Conservation (phyloP, 257 asterid genomes). For the Primulina eburnea region DNA sequence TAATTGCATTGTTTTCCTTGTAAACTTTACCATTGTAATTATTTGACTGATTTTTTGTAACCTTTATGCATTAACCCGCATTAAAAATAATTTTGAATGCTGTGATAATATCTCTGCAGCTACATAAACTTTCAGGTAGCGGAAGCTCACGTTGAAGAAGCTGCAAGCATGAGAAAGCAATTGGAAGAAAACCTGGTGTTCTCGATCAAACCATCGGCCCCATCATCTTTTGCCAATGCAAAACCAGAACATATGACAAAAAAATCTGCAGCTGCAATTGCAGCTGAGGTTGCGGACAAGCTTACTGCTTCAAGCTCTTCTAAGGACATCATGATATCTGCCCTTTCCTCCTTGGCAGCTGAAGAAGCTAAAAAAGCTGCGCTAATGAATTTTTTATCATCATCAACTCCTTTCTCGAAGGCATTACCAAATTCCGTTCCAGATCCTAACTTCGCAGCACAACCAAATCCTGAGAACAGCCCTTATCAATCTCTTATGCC, state of each 20-base stretch:
- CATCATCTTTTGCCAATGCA: constrained; percentile 29
- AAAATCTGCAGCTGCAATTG: constrained; percentile 73
- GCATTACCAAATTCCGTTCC: constrained; percentile 35
- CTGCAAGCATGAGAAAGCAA: constrained; percentile 45
- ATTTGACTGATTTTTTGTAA: not conserved
- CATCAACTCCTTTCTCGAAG: constrained; percentile 41
- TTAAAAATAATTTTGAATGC: constrained; percentile 1
- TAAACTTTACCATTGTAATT: not conserved
- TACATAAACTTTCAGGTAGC: constrained; percentile 60
- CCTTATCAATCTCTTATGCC: constrained; percentile 40
- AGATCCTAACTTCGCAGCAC: constrained; percentile 43
- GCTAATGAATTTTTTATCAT: constrained; percentile 45
- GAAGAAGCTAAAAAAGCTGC: constrained; percentile 79
- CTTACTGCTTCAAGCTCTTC: constrained; percentile 89
- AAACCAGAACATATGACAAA: constrained; percentile 40
- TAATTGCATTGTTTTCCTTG: not conserved
- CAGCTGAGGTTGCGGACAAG: constrained; percentile 87
- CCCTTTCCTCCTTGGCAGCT: constrained; percentile 87
- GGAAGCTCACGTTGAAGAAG: constrained; percentile 68
- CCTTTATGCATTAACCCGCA: not conserved
- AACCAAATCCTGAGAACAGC: constrained; percentile 29
- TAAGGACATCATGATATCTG: constrained; percentile 79
- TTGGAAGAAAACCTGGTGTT: constrained; percentile 54
- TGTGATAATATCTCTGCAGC: constrained; percentile 7
- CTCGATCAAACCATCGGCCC: constrained; percentile 34